Evolutionary conservation across 2,329 filamentous ascomycete genomes (phyloP).

Genomic region (Penicillium sp.): DNA sequence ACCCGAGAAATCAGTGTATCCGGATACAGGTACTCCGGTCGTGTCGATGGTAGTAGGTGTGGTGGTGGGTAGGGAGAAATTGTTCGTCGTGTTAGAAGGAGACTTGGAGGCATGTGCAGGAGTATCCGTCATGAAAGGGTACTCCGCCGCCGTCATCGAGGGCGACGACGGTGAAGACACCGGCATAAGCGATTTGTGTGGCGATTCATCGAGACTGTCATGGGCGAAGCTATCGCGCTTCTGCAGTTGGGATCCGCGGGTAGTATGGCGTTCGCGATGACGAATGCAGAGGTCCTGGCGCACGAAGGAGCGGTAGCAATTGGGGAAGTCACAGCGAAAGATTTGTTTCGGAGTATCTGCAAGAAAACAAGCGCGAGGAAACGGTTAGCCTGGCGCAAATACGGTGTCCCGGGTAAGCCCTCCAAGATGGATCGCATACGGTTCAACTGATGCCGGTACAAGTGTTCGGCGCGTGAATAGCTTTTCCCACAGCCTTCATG

Average conservation of each 20-base stretch:
- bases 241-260: conserved; percentile 57
- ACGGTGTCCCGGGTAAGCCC: too few species aligned
- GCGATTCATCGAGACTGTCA: conserved; percentile 21
- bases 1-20: conserved; percentile 24
- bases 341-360: conserved; percentile 91
- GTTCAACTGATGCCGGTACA: conserved; percentile 95
- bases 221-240: conserved; percentile 52
- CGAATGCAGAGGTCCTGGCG: conserved; percentile 89
- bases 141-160: conserved; percentile 27
- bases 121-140: conserved; percentile 21
- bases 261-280: conserved; percentile 78
- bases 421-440: conserved; percentile 57
- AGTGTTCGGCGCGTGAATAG: conserved; percentile 93
- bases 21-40: conserved; percentile 22
- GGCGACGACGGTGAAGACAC: conserved; percentile 28
- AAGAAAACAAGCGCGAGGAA: conserved; percentile 14
- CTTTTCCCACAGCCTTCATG: conserved; percentile 90
- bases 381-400: background rate
- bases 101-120: conserved; percentile 20
- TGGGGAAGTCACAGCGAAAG: conserved; percentile 88
- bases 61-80: conserved; percentile 22
- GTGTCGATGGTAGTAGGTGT: conserved; percentile 24
- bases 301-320: conserved; percentile 88
- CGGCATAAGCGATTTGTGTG: conserved; percentile 22
- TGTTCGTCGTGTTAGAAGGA: conserved; percentile 16